A percentile compares a stretch with the other conserved stretches of the same genome.
Evolutionary conservation across 139 green algal species (phyloP).

Genomic region (Edaphochlamys debaryana): DNA sequence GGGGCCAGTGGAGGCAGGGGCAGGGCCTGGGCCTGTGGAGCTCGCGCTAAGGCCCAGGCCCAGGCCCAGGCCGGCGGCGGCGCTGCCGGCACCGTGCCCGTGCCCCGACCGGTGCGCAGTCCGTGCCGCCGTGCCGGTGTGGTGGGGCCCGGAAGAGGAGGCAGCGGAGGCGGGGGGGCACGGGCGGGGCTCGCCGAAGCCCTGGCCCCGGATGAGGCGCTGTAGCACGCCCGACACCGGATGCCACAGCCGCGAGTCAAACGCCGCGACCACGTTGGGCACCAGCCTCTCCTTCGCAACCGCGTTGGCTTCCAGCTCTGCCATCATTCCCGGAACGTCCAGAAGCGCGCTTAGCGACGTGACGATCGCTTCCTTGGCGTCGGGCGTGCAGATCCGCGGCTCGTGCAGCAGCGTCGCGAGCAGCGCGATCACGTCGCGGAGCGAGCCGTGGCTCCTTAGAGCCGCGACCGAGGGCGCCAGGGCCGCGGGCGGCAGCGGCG

Average conservation of each 20-base stretch:
- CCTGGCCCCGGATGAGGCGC: conserved; percentile 51
- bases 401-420: conserved; percentile 39
- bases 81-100: no score
- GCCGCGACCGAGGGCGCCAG: neutral
- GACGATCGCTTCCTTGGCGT: conserved; percentile 58
- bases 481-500: neutral
- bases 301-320: conserved; percentile 66
- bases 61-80: no score
- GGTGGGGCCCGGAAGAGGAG: no score
- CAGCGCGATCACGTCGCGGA: conserved; percentile 20
- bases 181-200: conserved; percentile 17
- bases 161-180: no score
- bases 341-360: conserved; percentile 25
- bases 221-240: conserved; percentile 63
- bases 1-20: no score
- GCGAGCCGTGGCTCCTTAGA: conserved; percentile 25
- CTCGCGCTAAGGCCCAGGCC: neutral
- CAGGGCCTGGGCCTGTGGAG: neutral
- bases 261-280: conserved; percentile 64
- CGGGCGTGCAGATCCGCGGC: conserved; percentile 46
- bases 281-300: conserved; percentile 60
- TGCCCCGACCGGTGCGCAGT: no score
- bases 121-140: no score
- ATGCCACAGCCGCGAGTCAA: conserved; percentile 84
- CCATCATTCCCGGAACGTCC: conserved; percentile 47